Percentiles rank a stretch among this genome's conserved stretches.
phyloP scores from a whole-genome alignment of 2,329 filamentous ascomycete genomes.

The Echinosphaeria canescens region DNA sequence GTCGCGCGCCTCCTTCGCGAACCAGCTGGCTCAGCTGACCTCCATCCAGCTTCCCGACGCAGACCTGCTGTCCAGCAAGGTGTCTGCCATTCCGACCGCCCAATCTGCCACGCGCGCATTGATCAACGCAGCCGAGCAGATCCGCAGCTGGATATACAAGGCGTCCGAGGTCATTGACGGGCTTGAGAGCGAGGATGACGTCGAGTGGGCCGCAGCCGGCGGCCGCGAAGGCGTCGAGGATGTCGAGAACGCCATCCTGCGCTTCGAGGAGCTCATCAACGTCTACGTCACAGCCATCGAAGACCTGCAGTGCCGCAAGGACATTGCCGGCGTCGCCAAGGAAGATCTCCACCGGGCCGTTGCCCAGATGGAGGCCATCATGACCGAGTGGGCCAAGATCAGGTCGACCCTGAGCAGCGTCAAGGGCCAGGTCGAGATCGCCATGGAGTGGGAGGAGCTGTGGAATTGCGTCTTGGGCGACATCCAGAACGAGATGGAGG shows the following conservation, averaged over 20 bases:
- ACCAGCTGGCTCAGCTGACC: slow-evolving; percentile 79
- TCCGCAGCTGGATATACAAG: slow-evolving; percentile 83
- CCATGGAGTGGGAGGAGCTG: slow-evolving; percentile 97
- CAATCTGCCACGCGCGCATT: slow-evolving; percentile 67
- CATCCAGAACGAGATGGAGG: slow-evolving; percentile 59
- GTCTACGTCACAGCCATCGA: slow-evolving; percentile 93
- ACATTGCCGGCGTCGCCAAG: slow-evolving; percentile 49
- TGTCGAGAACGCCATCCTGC: slow-evolving; percentile 51
- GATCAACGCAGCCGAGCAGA: slow-evolving; percentile 76
- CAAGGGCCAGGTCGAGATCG: slow-evolving; percentile 82
- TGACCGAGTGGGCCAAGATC: slow-evolving; percentile 69
- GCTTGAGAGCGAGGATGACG: slow-evolving; percentile 86
- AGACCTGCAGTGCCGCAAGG: slow-evolving; percentile 57
- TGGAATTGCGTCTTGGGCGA: slow-evolving; percentile 90
- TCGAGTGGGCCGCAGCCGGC: slow-evolving; percentile 86
- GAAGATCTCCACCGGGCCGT: slow-evolving; percentile 58
- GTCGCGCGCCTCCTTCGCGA: slow-evolving; percentile 78
- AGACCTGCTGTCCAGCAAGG: slow-evolving; percentile 59
- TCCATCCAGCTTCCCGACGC: slow-evolving; percentile 78
- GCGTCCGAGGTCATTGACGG: slow-evolving; percentile 76
- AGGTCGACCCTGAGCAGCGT: slow-evolving; percentile 56
- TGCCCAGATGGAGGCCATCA: slow-evolving; percentile 71
- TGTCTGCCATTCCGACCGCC: slow-evolving; percentile 68
- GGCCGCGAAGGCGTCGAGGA: slow-evolving; percentile 62
- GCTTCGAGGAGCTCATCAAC: slow-evolving; percentile 77